Conservation (phyloP, 176 grass and related monocot species). For the Dactylis glomerata region DNA sequence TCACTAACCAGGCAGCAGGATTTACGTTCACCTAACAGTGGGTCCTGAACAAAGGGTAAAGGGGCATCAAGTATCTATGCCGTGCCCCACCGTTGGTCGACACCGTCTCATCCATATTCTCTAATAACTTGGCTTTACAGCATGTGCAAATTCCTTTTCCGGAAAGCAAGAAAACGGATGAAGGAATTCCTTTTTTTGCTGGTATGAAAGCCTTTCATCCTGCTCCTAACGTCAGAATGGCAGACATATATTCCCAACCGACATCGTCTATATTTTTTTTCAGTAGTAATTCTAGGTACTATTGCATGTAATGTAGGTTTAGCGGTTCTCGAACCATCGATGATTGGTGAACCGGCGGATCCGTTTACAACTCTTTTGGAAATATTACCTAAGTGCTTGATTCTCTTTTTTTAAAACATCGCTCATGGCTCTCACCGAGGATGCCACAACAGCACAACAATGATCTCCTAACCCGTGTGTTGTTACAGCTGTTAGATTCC, state of each 20-base stretch:
- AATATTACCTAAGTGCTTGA: no score
- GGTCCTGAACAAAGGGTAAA: not conserved
- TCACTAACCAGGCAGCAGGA: not conserved
- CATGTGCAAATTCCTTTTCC: not conserved
- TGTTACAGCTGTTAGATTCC: no score
- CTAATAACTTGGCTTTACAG: not conserved
- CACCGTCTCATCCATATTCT: not conserved
- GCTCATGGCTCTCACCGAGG: no score
- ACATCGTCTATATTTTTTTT: no score
- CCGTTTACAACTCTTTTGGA: no score
- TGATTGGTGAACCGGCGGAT: no score
- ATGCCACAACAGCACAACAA: no score
- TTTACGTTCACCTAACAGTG: not conserved
- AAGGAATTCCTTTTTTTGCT: not conserved
- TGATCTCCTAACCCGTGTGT: no score
- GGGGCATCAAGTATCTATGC: not conserved
- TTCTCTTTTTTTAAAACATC: no score
- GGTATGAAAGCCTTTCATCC: not conserved
- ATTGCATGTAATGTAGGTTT: no score
- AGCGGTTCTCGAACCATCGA: no score
- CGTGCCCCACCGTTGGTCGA: not conserved
- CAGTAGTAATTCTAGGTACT: no score
- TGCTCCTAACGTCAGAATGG: not conserved
- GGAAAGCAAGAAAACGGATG: not conserved
- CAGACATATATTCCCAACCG: not conserved